Base-by-base conservation (phyloP, 148 eudicot species). In the Spergularia marina region DNA sequence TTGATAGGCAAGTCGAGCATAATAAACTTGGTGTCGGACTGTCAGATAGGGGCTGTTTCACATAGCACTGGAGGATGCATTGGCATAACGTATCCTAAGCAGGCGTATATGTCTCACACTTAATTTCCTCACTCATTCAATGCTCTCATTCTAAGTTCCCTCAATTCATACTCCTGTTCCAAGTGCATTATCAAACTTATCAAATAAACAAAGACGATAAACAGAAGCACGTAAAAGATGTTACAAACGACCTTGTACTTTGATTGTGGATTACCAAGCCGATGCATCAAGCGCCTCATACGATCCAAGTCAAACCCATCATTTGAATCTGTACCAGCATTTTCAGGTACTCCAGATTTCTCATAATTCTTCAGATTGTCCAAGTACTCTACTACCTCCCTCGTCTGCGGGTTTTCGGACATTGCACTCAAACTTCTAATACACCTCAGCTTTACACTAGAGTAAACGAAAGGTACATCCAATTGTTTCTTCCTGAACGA, bases 221-320 rank as follows among this genome's bases (percentile, higher is more conserved):
- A 55, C 39, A 15, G 65, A 74, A 71, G 51, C 73, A 18, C 57
- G 23, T 56, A 63, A 64, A 3, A 58, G 39, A 20, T 40, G 64
- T 7, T 30, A 30, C 36, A 62, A 20, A 65, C 54, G 64, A 95
- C 99, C 99, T 95, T 91, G 80, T 81, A 92, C 53, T 85, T 92
- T 76, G 94, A 85, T 56, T 92, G 91, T 41, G 99, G 99, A 82
- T 95, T 90, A 20, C 97, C 97, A 47, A 95, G 87, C 7, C 72
- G 73, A 20, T 80, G 77, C 89, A 95, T 84, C 73, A 95, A 76
- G 57, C 97, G 85, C 65, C 81, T 85, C 99, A 95, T 92, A 80
- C 96, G 88, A 74, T 90, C 90, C 51, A 95, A 89, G 82, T 95
- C 99, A 75, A 95, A 95, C 66, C 99, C 99, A 81, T 90, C 97